phyloP scores from a whole-genome alignment of 345 rosid genomes.

The Brassica juncea region DNA sequence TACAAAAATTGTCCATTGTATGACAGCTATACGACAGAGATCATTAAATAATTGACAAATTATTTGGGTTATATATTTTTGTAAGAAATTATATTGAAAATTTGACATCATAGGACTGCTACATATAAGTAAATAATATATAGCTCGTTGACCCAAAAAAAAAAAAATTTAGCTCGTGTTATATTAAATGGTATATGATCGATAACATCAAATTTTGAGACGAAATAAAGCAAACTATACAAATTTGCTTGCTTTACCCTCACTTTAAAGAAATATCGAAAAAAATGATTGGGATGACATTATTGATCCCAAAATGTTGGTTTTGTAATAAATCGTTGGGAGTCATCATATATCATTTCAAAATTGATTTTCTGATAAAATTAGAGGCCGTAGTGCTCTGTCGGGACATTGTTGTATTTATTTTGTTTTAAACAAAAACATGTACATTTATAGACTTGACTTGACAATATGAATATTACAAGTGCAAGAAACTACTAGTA shows the following conservation, averaged over 20 bases:
- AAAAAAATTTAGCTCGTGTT: neutral
- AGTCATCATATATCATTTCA: slow-evolving; percentile 19
- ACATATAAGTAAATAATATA: no score
- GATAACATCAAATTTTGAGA: neutral
- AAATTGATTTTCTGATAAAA: slow-evolving; percentile 23
- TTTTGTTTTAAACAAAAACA: neutral
- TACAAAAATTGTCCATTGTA: neutral
- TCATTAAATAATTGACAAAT: neutral
- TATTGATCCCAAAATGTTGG: slow-evolving; percentile 35
- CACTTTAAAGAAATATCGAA: slow-evolving; percentile 8
- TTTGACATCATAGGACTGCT: neutral
- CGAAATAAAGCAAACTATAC: neutral
- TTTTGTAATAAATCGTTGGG: slow-evolving; percentile 25
- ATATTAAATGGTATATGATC: neutral
- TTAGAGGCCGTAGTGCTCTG: slow-evolving; percentile 29
- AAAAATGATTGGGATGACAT: slow-evolving; percentile 1
- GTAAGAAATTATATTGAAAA: neutral
- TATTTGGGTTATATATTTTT: neutral
- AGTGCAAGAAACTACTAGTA: neutral
- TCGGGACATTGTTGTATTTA: slow-evolving; percentile 18
- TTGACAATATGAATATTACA: slow-evolving; percentile 2
- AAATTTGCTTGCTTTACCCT: slow-evolving; percentile 8
- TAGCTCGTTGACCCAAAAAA: no score
- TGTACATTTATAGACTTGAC: slow-evolving; percentile 5
- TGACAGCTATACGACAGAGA: slow-evolving; percentile 25